These are phyloP conservation scores for Mortierella sp. DNA, from an alignment of 371 early-diverging fungal genomes.

Conservation along the genomic window DNA sequence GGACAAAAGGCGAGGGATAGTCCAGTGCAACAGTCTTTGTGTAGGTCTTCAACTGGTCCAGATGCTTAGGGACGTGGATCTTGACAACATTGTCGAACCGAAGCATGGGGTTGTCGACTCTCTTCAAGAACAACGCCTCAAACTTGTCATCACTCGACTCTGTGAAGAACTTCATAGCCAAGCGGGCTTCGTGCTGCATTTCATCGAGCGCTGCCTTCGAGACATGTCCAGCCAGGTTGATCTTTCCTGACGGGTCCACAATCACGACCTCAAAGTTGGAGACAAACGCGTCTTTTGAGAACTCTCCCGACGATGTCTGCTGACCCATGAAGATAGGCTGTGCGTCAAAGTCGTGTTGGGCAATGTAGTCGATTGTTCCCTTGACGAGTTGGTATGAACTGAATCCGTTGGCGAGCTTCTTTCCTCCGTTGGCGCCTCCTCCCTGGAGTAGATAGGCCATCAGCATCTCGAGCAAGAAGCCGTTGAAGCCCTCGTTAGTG, in stretches of 20 bases:
- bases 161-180: conserved; percentile 71
- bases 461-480: conserved; percentile 87
- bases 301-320: conserved; percentile 56
- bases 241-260: conserved; percentile 84
- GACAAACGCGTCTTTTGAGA: conserved; percentile 68
- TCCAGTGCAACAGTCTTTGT: conserved; percentile 65
- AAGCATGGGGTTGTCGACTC: conserved; percentile 70
- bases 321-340: conserved; percentile 78
- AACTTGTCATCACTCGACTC: conserved; percentile 75
- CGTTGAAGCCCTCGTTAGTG: conserved; percentile 65
- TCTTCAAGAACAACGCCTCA: conserved; percentile 76
- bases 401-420: conserved; percentile 74
- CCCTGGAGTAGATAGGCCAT: conserved; percentile 86
- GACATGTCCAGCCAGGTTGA: conserved; percentile 83
- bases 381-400: conserved; percentile 90
- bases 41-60: conserved; percentile 55
- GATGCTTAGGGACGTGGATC: conserved; percentile 51
- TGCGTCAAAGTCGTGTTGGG: conserved; percentile 78
- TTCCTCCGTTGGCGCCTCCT: conserved; percentile 68
- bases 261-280: conserved; percentile 80
- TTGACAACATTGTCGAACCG: conserved; percentile 75
- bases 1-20: conserved; percentile 64
- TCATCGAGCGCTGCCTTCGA: conserved; percentile 67
- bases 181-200: conserved; percentile 75
- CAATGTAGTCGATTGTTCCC: conserved; percentile 87